Evolutionary conservation across 805 yeast genomes (phyloP).

Genomic region (Torulaspora indica): DNA sequence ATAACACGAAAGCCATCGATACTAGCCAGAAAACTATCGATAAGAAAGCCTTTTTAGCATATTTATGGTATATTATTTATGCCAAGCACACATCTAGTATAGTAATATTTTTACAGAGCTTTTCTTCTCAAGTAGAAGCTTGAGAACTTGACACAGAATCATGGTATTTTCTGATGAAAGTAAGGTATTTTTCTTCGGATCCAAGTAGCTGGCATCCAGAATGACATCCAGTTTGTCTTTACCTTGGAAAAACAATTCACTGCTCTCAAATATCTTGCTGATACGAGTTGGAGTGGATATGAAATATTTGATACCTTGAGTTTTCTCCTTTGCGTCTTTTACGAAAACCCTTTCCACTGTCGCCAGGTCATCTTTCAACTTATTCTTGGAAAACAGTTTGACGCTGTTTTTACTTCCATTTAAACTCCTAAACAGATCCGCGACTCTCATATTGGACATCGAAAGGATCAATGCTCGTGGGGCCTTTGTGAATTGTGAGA

Average conservation of each 20-base stretch:
- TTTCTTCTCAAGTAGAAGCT: constrained; percentile 29
- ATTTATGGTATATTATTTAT: background rate
- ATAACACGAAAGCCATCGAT: constrained; percentile 35
- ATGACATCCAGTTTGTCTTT: constrained; percentile 36
- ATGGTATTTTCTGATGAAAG: constrained; percentile 28
- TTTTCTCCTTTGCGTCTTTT: constrained; percentile 15
- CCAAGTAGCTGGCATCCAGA: constrained; percentile 35
- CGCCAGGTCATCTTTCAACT: constrained; percentile 54
- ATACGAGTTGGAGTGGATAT: constrained; percentile 34
- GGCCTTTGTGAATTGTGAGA: constrained; percentile 47
- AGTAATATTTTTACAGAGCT: constrained; percentile 35
- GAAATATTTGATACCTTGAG: constrained; percentile 25
- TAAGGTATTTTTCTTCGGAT: constrained; percentile 30
- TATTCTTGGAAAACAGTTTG: constrained; percentile 72
- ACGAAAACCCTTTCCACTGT: constrained; percentile 25
- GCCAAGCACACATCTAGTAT: constrained; percentile 17
- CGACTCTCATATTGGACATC: constrained; percentile 79
- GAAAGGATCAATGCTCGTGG: constrained; percentile 48
- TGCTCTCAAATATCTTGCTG: constrained; percentile 26
- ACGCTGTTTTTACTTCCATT: constrained; percentile 50
- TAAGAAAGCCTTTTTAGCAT: constrained; percentile 27
- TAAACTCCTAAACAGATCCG: constrained; percentile 73
- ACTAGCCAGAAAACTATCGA: constrained; percentile 35
- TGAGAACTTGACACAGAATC: constrained; percentile 27
- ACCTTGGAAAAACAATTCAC: constrained; percentile 31